Evolutionary conservation across 441 rosid species (phyloP).

Genomic region (Biscutella laevigata): DNA sequence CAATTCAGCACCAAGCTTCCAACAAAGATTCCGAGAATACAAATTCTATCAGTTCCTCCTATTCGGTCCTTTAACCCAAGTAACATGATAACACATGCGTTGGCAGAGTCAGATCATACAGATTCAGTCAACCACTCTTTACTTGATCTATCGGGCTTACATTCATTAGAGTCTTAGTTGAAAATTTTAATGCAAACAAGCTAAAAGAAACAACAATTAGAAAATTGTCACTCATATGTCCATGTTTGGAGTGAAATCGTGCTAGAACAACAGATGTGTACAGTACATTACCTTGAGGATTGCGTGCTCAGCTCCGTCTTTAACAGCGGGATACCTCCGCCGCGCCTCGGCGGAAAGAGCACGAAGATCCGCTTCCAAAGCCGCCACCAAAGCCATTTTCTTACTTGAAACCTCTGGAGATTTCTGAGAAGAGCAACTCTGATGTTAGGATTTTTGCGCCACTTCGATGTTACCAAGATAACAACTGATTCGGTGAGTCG

Average conservation of each 20-base stretch:
- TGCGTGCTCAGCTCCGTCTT: slow-evolving; percentile 95
- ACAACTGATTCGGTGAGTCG: not conserved
- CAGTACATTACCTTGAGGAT: slow-evolving; percentile 54
- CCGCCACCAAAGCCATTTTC: slow-evolving; percentile 91
- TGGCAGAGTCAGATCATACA: not conserved
- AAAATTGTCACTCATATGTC: not conserved
- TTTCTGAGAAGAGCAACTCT: slow-evolving; percentile 4
- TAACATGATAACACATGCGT: not conserved
- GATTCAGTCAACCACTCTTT: not conserved
- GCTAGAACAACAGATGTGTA: not conserved
- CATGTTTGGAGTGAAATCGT: slow-evolving; percentile 3
- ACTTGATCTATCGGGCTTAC: not conserved
- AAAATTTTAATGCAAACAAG: not conserved
- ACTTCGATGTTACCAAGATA: slow-evolving; percentile 1
- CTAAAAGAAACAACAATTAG: not conserved
- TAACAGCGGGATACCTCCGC: slow-evolving; percentile 79
- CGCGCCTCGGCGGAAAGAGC: slow-evolving; percentile 96
- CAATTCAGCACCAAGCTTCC: not conserved
- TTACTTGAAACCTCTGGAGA: slow-evolving; percentile 13
- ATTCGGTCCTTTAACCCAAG: not conserved
- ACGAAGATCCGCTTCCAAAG: slow-evolving; percentile 92
- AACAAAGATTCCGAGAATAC: not conserved
- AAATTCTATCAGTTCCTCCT: not conserved
- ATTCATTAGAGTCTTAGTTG: not conserved
- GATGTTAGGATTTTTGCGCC: slow-evolving; percentile 1